Evolutionary conservation across 2,329 filamentous ascomycete species (phyloP), one percentile per base, ranked within the genome.

Genomic region (Ophiocordyceps australis): DNA sequence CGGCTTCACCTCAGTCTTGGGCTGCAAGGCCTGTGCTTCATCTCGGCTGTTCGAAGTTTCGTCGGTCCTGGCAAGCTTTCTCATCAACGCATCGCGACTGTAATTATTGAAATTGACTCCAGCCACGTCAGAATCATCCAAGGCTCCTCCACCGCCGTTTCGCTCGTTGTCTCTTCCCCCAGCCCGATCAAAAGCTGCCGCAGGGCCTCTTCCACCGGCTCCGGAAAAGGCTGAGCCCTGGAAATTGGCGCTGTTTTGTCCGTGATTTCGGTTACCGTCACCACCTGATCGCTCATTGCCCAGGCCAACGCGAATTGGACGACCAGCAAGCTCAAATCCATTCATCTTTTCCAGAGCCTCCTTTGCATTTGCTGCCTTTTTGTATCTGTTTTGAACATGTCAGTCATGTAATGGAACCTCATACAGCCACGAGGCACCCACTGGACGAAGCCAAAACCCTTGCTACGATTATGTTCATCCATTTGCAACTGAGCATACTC

Each of bases 231-330:
- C 72, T 34, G 85, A 94, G 48, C 82, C 82, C 59, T 92, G 82
- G 51, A 74, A 89, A 49, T 69, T 67, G 54, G 20, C 29, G n/a
- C n/a, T n/a, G 7, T 71, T 74, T 53, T 79, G 75, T 47, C 78
- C 76, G 52, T 82, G 78, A 62, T 92, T 91, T 56, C 82, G 82
- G 60, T 91, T 62, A 54, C 83, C 89, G 59, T 95, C 89, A 46
- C 85, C 79, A 55, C 85, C 95, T 58, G 95, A 95, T 71, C 95
- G 95, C 79, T 98, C 89, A 62, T 94, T 98, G 56, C 89, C 89
- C 60, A 98, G 81, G 54, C 89, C 89, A 53, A 98, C 91, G 49
- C 89, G 83, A 51, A 98, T 95, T 36, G 85, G 83, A 49, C 89
- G 85, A 54, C 85, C 85, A 43, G 89, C 89, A 40, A 98, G 74